Conservation (phyloP, 495 filamentous ascomycete genomes). For the Penicillium manginii region DNA sequence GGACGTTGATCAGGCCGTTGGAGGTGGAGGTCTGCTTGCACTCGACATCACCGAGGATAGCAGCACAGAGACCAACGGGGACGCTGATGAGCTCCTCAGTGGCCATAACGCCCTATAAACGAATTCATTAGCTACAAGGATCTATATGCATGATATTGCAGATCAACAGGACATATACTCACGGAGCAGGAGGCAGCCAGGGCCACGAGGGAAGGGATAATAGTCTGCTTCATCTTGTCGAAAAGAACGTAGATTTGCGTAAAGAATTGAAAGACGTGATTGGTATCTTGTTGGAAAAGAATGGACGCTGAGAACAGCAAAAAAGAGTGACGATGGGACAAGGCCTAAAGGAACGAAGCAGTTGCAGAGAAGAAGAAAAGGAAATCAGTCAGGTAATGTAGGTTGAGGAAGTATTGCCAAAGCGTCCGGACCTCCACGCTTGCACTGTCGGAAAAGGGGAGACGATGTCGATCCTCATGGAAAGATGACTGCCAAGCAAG, state of each 20-base stretch:
- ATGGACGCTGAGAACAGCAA: slow-evolving; percentile 32
- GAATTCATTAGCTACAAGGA: slow-evolving; percentile 9
- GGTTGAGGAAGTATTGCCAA: neutral
- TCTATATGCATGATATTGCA: neutral
- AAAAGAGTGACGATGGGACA: slow-evolving; percentile 26
- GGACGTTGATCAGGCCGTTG: slow-evolving; percentile 33
- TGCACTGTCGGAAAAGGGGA: slow-evolving; percentile 6
- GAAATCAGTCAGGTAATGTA: slow-evolving; percentile 8
- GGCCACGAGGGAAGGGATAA: slow-evolving; percentile 31
- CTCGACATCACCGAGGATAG: slow-evolving; percentile 30
- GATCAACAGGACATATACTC: neutral
- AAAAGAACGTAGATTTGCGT: slow-evolving; percentile 19
- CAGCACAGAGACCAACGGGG: slow-evolving; percentile 31
- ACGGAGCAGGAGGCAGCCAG: slow-evolving; percentile 30
- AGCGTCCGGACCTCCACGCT: neutral
- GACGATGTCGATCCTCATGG: slow-evolving; percentile 14
- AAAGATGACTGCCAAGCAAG: slow-evolving; percentile 9
- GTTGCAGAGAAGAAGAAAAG: slow-evolving; percentile 9
- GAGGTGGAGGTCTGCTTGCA: slow-evolving; percentile 25
- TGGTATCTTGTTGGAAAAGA: slow-evolving; percentile 19
- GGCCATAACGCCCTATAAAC: slow-evolving; percentile 22
- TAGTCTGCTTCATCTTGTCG: slow-evolving; percentile 37
- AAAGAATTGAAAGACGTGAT: slow-evolving; percentile 13
- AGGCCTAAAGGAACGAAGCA: slow-evolving; percentile 22
- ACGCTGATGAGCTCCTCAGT: slow-evolving; percentile 30